These are phyloP conservation scores for Rhododendron simsii DNA, from an alignment of 148 eudicot genomes.

Conservation along the genomic window DNA sequence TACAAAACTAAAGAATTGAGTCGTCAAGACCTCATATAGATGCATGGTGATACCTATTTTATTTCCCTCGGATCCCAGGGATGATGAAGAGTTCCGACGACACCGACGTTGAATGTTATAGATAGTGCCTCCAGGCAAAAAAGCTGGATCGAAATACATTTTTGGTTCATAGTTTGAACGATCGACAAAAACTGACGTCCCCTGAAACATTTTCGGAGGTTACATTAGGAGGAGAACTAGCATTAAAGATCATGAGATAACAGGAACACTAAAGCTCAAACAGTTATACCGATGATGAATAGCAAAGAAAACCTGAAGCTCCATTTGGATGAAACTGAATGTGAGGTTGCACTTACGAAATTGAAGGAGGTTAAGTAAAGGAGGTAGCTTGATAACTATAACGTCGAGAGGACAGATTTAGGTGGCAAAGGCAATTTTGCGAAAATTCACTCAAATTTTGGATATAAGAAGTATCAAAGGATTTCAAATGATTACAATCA, in stretches of 20 bases:
- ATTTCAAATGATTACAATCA: too few species aligned
- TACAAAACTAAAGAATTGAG: not conserved
- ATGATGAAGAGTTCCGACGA: constrained; percentile 31
- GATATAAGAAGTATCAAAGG: too few species aligned
- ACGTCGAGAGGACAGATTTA: too few species aligned
- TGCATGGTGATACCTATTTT: not conserved
- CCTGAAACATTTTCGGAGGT: constrained; percentile 40
- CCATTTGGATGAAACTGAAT: not conserved
- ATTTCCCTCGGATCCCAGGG: constrained; percentile 25
- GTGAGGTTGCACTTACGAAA: too few species aligned
- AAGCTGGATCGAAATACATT: constrained; percentile 66
- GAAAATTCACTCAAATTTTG: too few species aligned
- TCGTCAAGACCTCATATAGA: not conserved
- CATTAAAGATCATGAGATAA: not conserved
- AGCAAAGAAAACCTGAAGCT: not conserved
- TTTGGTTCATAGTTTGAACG: constrained; percentile 8
- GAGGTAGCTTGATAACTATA: too few species aligned
- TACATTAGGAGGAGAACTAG: not conserved
- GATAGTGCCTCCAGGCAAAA: constrained; percentile 30
- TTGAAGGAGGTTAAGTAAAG: too few species aligned
- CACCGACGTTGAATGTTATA: constrained; percentile 58
- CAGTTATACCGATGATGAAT: not conserved
- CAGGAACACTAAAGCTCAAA: too few species aligned
- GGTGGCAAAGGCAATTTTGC: too few species aligned
- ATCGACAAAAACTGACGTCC: constrained; percentile 6